Conservation (phyloP, 306 rosid species). For the Begonia fuchsioides region DNA sequence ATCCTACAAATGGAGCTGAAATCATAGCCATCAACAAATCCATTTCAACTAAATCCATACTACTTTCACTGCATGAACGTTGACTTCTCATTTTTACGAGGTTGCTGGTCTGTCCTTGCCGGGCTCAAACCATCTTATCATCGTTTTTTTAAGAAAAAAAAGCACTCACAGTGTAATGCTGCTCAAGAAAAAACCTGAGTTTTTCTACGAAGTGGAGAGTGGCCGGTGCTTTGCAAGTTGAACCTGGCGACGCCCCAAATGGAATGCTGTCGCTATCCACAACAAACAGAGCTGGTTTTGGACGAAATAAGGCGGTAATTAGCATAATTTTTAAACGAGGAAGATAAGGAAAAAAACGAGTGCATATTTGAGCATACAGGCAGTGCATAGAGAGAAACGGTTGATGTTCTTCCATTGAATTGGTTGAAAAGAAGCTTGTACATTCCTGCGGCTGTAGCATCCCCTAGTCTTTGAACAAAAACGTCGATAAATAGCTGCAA, state of each 20-base stretch:
- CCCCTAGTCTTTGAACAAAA: conserved; percentile 88
- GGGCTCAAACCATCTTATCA: no score
- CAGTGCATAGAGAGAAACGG: conserved; percentile 53
- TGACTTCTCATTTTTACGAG: no score
- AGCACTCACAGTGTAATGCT: no score
- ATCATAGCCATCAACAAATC: no score
- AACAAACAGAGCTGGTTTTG: conserved; percentile 49
- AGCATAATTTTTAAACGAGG: neutral
- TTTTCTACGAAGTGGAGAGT: conserved; percentile 17
- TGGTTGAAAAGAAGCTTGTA: conserved; percentile 60
- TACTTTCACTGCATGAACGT: no score
- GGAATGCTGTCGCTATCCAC: conserved; percentile 68
- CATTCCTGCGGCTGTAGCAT: conserved; percentile 92
- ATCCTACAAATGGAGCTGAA: no score
- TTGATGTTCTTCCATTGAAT: conserved; percentile 48
- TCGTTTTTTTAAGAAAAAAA: no score
- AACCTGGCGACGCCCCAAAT: conserved; percentile 64
- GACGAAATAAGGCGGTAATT: conserved; percentile 5
- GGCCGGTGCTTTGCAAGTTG: conserved; percentile 41
- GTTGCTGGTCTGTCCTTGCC: no score
- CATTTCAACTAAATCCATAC: no score
- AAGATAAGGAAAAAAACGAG: neutral
- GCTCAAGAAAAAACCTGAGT: no score
- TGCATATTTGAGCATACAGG: conserved; percentile 43
- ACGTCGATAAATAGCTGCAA: conserved; percentile 86